Base-by-base conservation (phyloP, 2,329 filamentous ascomycete genomes). In the Cordyceps sp. region DNA sequence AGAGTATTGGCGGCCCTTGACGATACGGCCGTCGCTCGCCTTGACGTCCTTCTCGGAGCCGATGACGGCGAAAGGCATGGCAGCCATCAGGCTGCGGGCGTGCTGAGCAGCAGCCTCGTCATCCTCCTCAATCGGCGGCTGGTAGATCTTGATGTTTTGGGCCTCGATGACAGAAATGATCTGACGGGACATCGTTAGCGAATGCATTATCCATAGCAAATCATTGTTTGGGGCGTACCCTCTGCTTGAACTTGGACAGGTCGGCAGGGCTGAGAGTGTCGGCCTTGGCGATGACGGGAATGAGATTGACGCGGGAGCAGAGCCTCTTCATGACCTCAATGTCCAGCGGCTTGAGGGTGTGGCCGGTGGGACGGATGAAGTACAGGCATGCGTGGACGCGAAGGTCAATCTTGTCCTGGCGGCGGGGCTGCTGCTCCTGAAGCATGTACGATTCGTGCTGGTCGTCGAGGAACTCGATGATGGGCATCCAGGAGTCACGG, bases 361-460 rank as follows among this genome's bases (percentile, higher is more conserved):
- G 90, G 54, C 90, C 92, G 34, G 90, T 98, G 36, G 90, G 90
- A 54, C 92, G 78, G 59, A 98, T 96, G 64, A 98, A 98, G 75
- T 98, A 98, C 55, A 98, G 62, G 62, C 90, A 98, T 44, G 88
- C 81, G 58, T 98, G 90, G 45, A 98, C 92, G 65, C 90, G 86
- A 50, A 98, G 81, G 56, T 98, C 90, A 50, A 98, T 98, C 74
- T 96, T 98, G 69, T 98, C 90, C 52, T 80, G 78, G 52, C 90
- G 85, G 61, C 84, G 84, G 47, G 92, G 90, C 65, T 98, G 90
- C 64, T 98, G 90, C 74, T 98, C 90, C 69, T 98, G 90, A 55
- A 98, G 73, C 90, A 98, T 98, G 64, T 98, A 98, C 24, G 90
- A 98, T 70, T 98, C 90, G 60, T 98, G 92, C 72, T 98, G 90